These are phyloP conservation scores for Maudiozyma saulgeensis DNA, from an alignment of 805 yeast genomes.

Conservation along the genomic window DNA sequence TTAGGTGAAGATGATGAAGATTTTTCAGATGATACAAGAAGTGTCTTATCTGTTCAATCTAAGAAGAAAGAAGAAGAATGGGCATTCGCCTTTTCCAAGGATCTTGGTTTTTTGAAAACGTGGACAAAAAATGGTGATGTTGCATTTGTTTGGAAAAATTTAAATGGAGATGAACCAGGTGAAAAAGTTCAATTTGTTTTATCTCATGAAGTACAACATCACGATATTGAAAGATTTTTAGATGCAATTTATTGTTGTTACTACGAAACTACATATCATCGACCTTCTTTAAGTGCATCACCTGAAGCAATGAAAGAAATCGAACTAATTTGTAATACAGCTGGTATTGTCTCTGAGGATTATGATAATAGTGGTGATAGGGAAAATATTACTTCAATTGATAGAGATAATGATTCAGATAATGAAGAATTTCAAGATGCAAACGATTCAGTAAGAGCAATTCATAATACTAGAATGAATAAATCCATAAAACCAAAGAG, in stretches of 20 bases:
- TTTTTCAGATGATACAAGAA: constrained; percentile 29
- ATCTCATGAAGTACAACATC: constrained; percentile 43
- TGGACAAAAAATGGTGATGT: constrained; percentile 44
- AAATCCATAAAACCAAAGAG: not conserved
- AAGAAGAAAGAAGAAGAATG: constrained; percentile 50
- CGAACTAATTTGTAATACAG: constrained; percentile 21
- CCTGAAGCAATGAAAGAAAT: constrained; percentile 49
- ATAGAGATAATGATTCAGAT: not conserved
- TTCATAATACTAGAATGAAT: not conserved
- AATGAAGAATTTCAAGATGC: constrained; percentile 13
- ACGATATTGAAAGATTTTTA: constrained; percentile 54
- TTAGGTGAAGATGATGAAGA: constrained; percentile 44
- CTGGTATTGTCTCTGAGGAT: constrained; percentile 9
- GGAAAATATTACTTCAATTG: not conserved
- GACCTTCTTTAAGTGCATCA: constrained; percentile 37
- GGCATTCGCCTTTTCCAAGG: constrained; percentile 55
- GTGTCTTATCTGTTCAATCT: constrained; percentile 25
- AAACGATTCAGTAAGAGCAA: constrained; percentile 4
- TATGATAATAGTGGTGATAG: constrained; percentile 7
- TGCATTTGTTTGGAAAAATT: constrained; percentile 71
- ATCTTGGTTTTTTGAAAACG: constrained; percentile 45
- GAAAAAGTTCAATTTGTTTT: constrained; percentile 76
- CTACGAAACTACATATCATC: constrained; percentile 65
- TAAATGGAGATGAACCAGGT: constrained; percentile 73
- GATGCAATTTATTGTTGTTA: constrained; percentile 54